Conservation (phyloP, 176 grass and related monocot species). For the Oryza punctata region DNA sequence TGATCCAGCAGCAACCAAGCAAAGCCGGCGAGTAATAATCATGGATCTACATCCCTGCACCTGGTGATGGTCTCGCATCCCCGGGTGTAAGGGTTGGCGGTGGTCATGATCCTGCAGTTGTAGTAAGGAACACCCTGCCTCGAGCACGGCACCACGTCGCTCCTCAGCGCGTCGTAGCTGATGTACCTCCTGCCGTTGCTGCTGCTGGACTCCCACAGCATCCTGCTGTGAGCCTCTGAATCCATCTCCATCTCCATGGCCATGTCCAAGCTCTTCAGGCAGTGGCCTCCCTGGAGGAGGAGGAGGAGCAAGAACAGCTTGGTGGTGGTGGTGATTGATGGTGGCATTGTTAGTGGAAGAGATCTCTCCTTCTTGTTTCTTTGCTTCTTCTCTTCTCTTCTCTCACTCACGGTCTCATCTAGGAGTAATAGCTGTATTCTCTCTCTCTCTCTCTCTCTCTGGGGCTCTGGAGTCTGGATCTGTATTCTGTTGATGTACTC, state of each 20-base stretch:
- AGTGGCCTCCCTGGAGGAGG: constrained; percentile 29
- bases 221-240: constrained; percentile 54
- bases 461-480: constrained; percentile 22
- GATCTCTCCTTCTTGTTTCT: background rate
- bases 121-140: constrained; percentile 88
- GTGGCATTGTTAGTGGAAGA: constrained; percentile 20
- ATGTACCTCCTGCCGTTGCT: constrained; percentile 63
- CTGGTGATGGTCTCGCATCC: constrained; percentile 86
- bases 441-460: too few relatives aligned
- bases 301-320: constrained; percentile 28
- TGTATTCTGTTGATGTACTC: constrained; percentile 12
- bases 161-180: constrained; percentile 84
- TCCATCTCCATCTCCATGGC: constrained; percentile 53
- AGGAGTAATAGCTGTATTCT: background rate
- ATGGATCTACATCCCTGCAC: constrained; percentile 66
- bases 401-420: background rate
- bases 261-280: constrained; percentile 29
- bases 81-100: constrained; percentile 72
- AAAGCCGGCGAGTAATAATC: background rate
- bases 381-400: background rate
- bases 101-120: constrained; percentile 88
- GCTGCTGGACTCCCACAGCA: constrained; percentile 45
- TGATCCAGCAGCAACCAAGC: background rate
- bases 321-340: background rate
- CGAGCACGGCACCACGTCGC: constrained; percentile 78